Evolutionary conservation across 768 basidiomycete genomes (phyloP), one percentile per base, ranked within the genome.

Genomic region (Boletus pseudopeckii): DNA sequence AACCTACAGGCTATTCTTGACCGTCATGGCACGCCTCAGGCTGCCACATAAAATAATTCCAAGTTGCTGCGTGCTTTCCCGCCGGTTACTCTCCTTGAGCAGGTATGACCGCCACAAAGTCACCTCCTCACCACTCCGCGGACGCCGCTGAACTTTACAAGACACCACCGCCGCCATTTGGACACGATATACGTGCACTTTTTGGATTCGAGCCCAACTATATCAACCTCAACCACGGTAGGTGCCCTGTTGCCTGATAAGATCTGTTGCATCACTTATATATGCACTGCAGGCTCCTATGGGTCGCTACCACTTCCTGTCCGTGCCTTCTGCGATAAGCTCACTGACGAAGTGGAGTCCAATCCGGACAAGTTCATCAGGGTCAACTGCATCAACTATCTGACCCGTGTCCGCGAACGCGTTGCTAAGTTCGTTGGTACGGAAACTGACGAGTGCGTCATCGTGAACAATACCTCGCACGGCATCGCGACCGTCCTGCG

Each of bases 161-260:
- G 36, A 53, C 49, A 22, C 17, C 50, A 0, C 75, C 75, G 0
- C 77, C 81, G 14, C 52, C 69, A 1, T 86, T 88, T 45, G 87
- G 87, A 0, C 83, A 81, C 60, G 72, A 68, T 6, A 65, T 80
- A 59, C 78, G 75, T 50, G 75, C 78, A 43, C 78, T 80, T 48
- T 88, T 80, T 50, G 75, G 73, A 20, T 76, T 88, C 22, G 80
- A 83, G 39, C 73, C 82, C 5, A 73, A 75, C 38, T 87, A 86
- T 53, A 64, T 83, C 45, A 85, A 87, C 59, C 69, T 89, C 44
- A 88, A 89, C 62, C 74, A 83, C 48, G 86, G 87, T 84, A 48
- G 30, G 73, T 39, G 11, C 2, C 34, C n/a, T 3, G 10, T 30
- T 20, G 1, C 32, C 28, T 6, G 36, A 15, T 11, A n/a, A 10